These are phyloP conservation scores for Trifolium fragiferum DNA, from an alignment of 306 rosid species.

Conservation along the genomic window DNA sequence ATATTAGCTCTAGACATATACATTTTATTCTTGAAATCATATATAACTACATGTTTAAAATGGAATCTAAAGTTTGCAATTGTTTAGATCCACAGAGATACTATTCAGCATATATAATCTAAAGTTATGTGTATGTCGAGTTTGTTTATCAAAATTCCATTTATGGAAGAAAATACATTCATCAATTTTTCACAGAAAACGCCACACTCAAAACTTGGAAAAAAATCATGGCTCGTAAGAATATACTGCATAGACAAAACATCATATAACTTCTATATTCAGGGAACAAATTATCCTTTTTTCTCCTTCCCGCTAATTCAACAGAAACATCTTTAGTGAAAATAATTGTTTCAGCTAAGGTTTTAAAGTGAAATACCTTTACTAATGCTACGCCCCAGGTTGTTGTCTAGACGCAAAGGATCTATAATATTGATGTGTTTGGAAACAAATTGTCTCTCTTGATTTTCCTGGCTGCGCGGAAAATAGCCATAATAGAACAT, in stretches of 20 bases:
- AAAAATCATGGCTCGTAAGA: not conserved
- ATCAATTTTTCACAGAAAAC: not conserved
- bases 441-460: constrained; percentile 60
- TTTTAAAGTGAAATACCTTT: constrained; percentile 53
- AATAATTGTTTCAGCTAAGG: not conserved
- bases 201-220: not conserved
- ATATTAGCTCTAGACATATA: too few relatives aligned
- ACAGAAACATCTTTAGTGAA: constrained; percentile 11
- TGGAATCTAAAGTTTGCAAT: not conserved
- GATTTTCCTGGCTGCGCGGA: constrained; percentile 55
- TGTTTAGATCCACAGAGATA: constrained; percentile 12
- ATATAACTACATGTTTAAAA: not conserved
- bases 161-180: not conserved
- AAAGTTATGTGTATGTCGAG: not conserved
- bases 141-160: not conserved
- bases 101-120: constrained; percentile 3
- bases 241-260: constrained; percentile 6
- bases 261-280: constrained; percentile 16
- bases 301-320: not conserved
- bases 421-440: constrained; percentile 76
- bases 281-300: constrained; percentile 1
- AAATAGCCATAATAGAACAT: constrained; percentile 56
- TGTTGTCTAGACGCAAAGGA: constrained; percentile 76
- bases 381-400: constrained; percentile 86
- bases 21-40: not conserved